Base-by-base conservation (phyloP, 352 stramenopile genomes). In the Plasmopara muralis region DNA sequence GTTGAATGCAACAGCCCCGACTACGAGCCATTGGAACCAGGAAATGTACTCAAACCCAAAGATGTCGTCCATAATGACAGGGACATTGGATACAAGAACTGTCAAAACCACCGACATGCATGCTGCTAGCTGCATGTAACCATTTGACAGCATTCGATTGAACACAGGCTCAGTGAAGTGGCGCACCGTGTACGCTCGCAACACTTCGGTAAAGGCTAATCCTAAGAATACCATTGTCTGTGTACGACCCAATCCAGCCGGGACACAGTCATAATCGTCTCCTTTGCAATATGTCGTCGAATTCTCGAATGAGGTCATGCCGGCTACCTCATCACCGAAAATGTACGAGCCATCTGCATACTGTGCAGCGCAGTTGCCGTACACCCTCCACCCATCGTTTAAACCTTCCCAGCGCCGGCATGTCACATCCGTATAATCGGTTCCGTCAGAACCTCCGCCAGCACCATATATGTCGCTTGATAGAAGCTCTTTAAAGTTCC, bases 201-300 rank as follows among this genome's bases (percentile, higher is more conserved):
- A 55, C 33, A 91, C 74, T 35, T 91, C 77, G 15, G 78, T 89
- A 50, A 87, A 85, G 6, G 71, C 67, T 33, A 91, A 54, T 4
- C 61, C 66, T 33, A 87, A 57, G 46, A 91, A 89, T 30, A 77
- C 81, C 80, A 89, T 85, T 0, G 80, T 91, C 57, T 89, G 77
- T 9, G 77, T 60, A 14, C 78, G 80, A 1, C 70, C 69, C 18
- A 87, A 56, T 13, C 77, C 80, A 9, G 72, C 70, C 6, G 69
- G 72, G 8, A 87, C 53, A 50, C 80, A 91, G 38, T 73, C 68
- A 42, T 77, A 85, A 43, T 83, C 64, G 33, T 70, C 70, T 39
- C 72, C 72, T 50, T 81, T 55, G 44, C 77, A 90, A 47, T 83
- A 77, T 0, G 70, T 29, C 0, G 55, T 68, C 5, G 57, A 60